These are phyloP conservation scores for Trametopsis cervina DNA, from an alignment of 768 basidiomycete genomes.

Conservation along the genomic window DNA sequence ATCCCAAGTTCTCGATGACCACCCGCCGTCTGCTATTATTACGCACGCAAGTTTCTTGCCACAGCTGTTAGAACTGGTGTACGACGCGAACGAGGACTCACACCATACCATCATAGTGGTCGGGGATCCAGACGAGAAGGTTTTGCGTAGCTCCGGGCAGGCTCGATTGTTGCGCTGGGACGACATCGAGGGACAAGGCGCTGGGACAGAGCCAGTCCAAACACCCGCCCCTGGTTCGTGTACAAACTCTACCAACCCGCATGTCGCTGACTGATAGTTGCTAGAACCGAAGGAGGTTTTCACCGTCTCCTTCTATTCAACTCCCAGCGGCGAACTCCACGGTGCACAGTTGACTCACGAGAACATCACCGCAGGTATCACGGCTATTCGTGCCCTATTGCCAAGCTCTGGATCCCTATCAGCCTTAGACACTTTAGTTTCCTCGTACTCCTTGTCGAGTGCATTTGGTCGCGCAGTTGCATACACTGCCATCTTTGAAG, in stretches of 20 bases:
- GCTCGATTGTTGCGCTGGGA: constrained; percentile 58
- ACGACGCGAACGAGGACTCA: constrained; percentile 44
- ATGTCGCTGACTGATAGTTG: constrained; percentile 5
- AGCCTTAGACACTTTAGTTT: constrained; percentile 70
- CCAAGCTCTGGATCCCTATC: constrained; percentile 65
- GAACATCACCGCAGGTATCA: constrained; percentile 86
- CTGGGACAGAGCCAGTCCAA: constrained; percentile 38
- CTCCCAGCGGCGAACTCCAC: constrained; percentile 43
- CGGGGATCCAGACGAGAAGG: constrained; percentile 43
- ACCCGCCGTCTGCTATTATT: constrained; percentile 70
- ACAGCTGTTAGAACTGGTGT: constrained; percentile 64
- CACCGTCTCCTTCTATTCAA: constrained; percentile 59
- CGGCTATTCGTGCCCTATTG: constrained; percentile 67
- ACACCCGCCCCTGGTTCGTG: constrained; percentile 48
- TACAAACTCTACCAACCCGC: constrained; percentile 3
- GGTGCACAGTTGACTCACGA: constrained; percentile 72
- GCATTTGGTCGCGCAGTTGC: constrained; percentile 76
- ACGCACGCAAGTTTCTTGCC: constrained; percentile 61
- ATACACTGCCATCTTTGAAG: constrained; percentile 73
- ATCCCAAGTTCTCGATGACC: constrained; percentile 52
- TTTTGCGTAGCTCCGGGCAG: constrained; percentile 40
- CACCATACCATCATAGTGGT: constrained; percentile 63
- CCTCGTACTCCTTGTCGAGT: constrained; percentile 63
- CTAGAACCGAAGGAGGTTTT: constrained; percentile 58
- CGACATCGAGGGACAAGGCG: constrained; percentile 65